phyloP scores from a whole-genome alignment of 2,329 filamentous ascomycete species.

The Ilyonectria destructans region DNA sequence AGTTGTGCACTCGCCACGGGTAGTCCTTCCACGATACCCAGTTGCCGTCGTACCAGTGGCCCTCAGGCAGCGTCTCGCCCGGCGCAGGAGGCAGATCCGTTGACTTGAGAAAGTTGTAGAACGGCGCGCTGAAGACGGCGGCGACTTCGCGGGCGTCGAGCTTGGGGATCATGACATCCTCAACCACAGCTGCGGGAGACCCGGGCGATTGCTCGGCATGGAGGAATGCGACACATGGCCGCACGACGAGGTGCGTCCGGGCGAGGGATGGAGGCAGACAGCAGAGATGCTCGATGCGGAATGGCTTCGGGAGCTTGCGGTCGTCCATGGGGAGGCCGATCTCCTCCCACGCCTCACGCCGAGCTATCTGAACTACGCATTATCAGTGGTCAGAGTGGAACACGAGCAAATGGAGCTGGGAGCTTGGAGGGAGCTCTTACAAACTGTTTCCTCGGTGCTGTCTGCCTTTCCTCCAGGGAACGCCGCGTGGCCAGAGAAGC shows the following conservation, averaged over 20 bases:
- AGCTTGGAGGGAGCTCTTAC: slow-evolving; percentile 56
- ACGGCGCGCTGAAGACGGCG: slow-evolving; percentile 92
- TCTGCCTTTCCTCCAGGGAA: slow-evolving; percentile 86
- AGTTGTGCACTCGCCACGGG: slow-evolving; percentile 92
- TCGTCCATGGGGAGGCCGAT: slow-evolving; percentile 88
- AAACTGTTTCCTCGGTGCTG: slow-evolving; percentile 71
- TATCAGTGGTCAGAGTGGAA: slow-evolving; percentile 1
- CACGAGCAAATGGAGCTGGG: not conserved
- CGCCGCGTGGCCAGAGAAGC: slow-evolving; percentile 88
- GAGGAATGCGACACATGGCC: slow-evolving; percentile 85
- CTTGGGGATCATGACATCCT: slow-evolving; percentile 82
- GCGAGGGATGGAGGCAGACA: slow-evolving; percentile 84
- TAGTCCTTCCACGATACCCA: slow-evolving; percentile 87
- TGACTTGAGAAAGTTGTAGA: slow-evolving; percentile 83
- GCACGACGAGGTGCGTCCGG: slow-evolving; percentile 81
- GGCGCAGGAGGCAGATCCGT: slow-evolving; percentile 68
- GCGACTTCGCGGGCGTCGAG: slow-evolving; percentile 93
- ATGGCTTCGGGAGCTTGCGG: slow-evolving; percentile 79
- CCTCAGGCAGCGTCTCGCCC: slow-evolving; percentile 61
- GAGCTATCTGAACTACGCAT: slow-evolving; percentile 81
- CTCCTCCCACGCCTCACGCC: slow-evolving; percentile 93
- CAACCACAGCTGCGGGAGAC: slow-evolving; percentile 64
- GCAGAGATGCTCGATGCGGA: slow-evolving; percentile 90
- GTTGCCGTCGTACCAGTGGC: slow-evolving; percentile 86
- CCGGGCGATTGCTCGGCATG: slow-evolving; percentile 69